Percentiles rank a stretch among this genome's conserved stretches.
Conservation (phyloP, 257 asterid species). For the Ligustrum vulgare region DNA sequence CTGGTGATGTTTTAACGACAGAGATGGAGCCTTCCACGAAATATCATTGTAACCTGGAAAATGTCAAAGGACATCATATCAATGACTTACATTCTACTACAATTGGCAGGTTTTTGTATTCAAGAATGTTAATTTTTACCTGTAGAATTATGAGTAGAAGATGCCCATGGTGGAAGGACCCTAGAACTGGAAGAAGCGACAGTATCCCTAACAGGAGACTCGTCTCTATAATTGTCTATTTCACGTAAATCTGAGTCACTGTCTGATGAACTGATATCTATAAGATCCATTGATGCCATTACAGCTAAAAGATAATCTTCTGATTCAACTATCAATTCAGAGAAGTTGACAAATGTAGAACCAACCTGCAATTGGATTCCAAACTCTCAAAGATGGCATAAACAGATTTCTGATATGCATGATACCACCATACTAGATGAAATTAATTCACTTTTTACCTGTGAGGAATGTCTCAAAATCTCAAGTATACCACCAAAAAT, state of each 20-base stretch:
- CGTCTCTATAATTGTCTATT: slow-evolving; percentile 66
- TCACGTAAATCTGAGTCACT: slow-evolving; percentile 78
- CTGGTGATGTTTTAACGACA: slow-evolving; percentile 39
- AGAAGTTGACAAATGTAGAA: slow-evolving; percentile 34
- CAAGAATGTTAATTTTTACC: slow-evolving; percentile 39
- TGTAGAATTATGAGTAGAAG: slow-evolving; percentile 28
- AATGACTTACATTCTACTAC: slow-evolving; percentile 15
- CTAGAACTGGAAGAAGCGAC: slow-evolving; percentile 37
- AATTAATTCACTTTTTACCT: slow-evolving; percentile 37
- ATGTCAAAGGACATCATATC: slow-evolving; percentile 8
- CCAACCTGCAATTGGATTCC: slow-evolving; percentile 35
- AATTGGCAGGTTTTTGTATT: slow-evolving; percentile 10
- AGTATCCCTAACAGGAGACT: slow-evolving; percentile 63
- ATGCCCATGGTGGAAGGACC: slow-evolving; percentile 53
- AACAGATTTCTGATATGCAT: not conserved
- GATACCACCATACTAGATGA: slow-evolving; percentile 17
- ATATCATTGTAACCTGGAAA: slow-evolving; percentile 43
- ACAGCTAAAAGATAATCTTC: slow-evolving; percentile 28
- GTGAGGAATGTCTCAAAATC: slow-evolving; percentile 33
- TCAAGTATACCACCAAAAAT: slow-evolving; percentile 34
- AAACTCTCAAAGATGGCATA: slow-evolving; percentile 19
- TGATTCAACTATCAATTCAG: slow-evolving; percentile 30
- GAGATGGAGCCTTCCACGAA: slow-evolving; percentile 35
- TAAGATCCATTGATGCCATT: slow-evolving; percentile 56
- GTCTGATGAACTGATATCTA: slow-evolving; percentile 80